Evolutionary conservation across 306 rosid genomes (phyloP), one percentile per base, ranked within the genome.

Genomic region (Lathyrus tuberosus): DNA sequence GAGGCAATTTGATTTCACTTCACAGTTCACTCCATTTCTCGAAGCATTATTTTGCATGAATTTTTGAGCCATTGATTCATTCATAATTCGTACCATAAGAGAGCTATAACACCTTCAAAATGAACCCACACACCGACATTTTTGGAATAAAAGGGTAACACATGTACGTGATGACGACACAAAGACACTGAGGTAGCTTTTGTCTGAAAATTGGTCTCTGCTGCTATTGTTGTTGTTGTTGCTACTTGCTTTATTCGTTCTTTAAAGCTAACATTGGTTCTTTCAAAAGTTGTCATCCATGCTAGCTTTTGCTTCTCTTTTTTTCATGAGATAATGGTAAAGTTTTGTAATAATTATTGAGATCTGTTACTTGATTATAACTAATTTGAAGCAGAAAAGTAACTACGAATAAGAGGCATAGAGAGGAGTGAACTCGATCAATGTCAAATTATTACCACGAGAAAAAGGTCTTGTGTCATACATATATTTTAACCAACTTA

Each of bases 241-340:
- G 54, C 26, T 47, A 49, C 13, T 80, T 71, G 76, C 91, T 88
- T 88, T 88, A 84, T 88, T 88, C 87, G 75, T 65, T 71, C 77
- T 79, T 58, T 65, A 71, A 69, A 64, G 75, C 65, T 79, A 51
- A 73, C 81, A 72, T 84, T 76, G 87, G 85, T 81, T 69, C 76
- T 82, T 71, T 35, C 84, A 82, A 88, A 86, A 84, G 91, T 62
- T 70, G 49, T 64, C 72, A 24, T 67, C 73, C 53, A 83, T 81
- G 56, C 76, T 53, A 31, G 35, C 35, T 31, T 31, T 31, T 31
- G 7, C 35, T 76, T 74, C 59, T 54, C 67, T 62, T 75, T 75
- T 72, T 59, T 31, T 57, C 24, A 59, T 76, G 71, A 38, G 53
- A 51, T 71, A 22, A 10, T 84, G 63, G 1, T 20, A 70, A 75